A percentile compares a stretch with the other conserved stretches of the same genome.
Evolutionary conservation across 257 asterid species (phyloP).

Genomic region (Euphrasia confusa): DNA sequence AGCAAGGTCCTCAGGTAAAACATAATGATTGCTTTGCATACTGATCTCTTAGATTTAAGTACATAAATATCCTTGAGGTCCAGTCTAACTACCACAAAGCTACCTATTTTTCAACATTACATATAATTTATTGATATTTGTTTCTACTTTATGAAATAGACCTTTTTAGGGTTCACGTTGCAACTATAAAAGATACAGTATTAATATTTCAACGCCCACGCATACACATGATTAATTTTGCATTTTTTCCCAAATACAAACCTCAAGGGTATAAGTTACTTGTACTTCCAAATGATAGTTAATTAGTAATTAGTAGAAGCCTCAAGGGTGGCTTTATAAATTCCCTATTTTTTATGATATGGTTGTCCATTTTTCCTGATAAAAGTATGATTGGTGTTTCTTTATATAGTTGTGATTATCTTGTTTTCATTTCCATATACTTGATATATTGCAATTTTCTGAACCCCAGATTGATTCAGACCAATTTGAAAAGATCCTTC

Average conservation of each 20-base stretch:
- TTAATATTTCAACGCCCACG: too few species aligned
- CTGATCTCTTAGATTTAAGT: not conserved
- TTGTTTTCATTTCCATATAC: slow-evolving; percentile 16
- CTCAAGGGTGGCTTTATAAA: not conserved
- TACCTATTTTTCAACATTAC: not conserved
- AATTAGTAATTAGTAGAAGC: not conserved
- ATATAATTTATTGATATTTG: too few species aligned
- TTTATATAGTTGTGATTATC: not conserved
- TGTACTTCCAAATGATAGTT: not conserved
- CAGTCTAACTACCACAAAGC: not conserved
- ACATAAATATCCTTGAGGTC: not conserved
- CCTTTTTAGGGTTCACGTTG: too few species aligned
- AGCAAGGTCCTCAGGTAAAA: slow-evolving; percentile 96
- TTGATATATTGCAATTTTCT: slow-evolving; percentile 11
- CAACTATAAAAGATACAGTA: too few species aligned
- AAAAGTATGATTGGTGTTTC: slow-evolving; percentile 4
- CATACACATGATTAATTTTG: too few species aligned
- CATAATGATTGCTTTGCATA: not conserved
- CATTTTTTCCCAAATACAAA: not conserved
- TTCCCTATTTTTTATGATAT: not conserved
- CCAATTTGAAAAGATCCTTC: slow-evolving; percentile 72
- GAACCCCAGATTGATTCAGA: slow-evolving; percentile 54
- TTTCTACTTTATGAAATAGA: not conserved
- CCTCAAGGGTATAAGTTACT: not conserved
- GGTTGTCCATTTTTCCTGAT: not conserved